These are phyloP conservation scores for Microbotryum saponariae DNA, from an alignment of 1,284 basidiomycete species.

Conservation along the genomic window DNA sequence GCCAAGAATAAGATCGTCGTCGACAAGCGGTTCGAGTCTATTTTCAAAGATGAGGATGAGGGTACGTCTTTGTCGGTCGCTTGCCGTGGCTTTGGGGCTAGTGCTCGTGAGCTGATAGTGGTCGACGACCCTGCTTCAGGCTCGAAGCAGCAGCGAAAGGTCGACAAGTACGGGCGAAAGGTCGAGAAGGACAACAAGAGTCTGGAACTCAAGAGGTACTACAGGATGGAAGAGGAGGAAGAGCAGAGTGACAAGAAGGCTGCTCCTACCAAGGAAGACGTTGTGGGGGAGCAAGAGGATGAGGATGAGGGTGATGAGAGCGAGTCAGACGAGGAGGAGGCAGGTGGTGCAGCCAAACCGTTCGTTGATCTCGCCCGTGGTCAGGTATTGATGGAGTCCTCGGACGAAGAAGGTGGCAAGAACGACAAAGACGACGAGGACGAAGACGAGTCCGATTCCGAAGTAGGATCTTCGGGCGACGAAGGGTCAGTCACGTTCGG, in stretches of 20 bases:
- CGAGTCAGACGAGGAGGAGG: conserved; percentile 31
- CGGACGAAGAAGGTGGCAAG: conserved; percentile 43
- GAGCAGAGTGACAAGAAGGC: conserved; percentile 43
- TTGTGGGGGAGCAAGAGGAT: conserved; percentile 7
- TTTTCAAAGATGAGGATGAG: conserved; percentile 52
- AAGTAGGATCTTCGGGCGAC: conserved; percentile 19
- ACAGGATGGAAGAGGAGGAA: conserved; percentile 54
- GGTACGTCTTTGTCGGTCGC: conserved; percentile 44
- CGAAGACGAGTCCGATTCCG: conserved; percentile 15
- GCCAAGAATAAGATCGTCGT: conserved; percentile 75
- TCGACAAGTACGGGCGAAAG: conserved; percentile 86
- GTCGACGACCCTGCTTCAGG: neutral
- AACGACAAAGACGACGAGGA: conserved; percentile 58
- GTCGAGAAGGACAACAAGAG: conserved; percentile 61
- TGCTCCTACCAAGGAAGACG: conserved; percentile 45
- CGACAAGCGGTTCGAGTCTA: conserved; percentile 85
- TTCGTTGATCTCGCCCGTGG: conserved; percentile 83
- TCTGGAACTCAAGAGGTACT: conserved; percentile 73
- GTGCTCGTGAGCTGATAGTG: too few relatives aligned
- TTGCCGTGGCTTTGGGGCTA: conserved; percentile 1
- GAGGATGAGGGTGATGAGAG: conserved; percentile 40
- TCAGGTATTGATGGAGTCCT: conserved; percentile 75
- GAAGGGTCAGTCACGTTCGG: conserved; percentile 28
- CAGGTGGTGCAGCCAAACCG: conserved; percentile 39
- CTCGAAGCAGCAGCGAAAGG: conserved; percentile 47